Conservation (phyloP, 306 rosid genomes). For the Neltuma alba region DNA sequence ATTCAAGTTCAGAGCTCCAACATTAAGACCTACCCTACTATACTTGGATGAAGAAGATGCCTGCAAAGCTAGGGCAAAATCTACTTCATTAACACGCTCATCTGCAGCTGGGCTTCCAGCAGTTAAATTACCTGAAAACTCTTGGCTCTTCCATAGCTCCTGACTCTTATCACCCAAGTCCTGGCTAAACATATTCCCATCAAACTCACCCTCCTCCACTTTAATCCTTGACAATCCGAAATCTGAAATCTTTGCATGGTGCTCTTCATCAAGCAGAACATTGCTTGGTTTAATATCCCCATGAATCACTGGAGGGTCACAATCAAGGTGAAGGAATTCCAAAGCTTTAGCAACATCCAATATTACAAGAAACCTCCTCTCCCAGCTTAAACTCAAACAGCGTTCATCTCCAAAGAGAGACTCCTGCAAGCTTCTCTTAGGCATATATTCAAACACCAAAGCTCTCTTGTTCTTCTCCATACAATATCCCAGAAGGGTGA, state of each 20-base stretch:
- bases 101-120: conserved; percentile 66
- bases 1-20: conserved; percentile 65
- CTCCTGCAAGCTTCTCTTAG: conserved; percentile 88
- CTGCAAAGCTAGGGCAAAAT: conserved; percentile 93
- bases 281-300: conserved; percentile 96
- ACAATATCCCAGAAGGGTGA: conserved; percentile 87
- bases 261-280: conserved; percentile 74
- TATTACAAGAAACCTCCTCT: conserved; percentile 71
- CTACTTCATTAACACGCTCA: conserved; percentile 81
- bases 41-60: conserved; percentile 86
- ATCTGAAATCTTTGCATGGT: conserved; percentile 74
- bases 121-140: conserved; percentile 79
- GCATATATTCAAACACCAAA: conserved; percentile 87
- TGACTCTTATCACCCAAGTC: conserved; percentile 73
- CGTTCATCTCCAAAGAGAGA: conserved; percentile 85
- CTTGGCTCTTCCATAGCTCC: conserved; percentile 82
- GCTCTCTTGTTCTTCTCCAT: conserved; percentile 74
- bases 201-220: conserved; percentile 82
- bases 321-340: conserved; percentile 84
- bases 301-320: conserved; percentile 95
- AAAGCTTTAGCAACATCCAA: conserved; percentile 85
- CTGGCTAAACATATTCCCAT: conserved; percentile 85
- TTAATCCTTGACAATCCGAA: conserved; percentile 93
- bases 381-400: conserved; percentile 70
- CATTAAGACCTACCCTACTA: conserved; percentile 56